Base-by-base conservation (phyloP, 2,329 filamentous ascomycete genomes). In the Ceratocystiopsis brevicomis region DNA sequence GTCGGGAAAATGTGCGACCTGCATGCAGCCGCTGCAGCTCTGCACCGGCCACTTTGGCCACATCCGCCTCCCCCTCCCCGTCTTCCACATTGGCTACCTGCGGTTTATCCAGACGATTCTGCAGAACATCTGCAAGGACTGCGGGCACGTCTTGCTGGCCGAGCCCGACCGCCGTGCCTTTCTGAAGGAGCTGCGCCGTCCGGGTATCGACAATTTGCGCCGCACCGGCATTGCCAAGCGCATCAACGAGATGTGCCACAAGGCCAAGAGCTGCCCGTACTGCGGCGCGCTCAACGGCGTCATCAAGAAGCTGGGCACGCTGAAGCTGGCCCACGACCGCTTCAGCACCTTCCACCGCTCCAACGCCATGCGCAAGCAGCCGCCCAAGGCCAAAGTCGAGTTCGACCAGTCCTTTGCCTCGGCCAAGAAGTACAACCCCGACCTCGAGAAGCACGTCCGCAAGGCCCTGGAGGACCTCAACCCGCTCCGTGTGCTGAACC, bases 21-120 rank as follows among this genome's bases (percentile, higher is more conserved):
- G 90, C 57, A 76, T 82, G 40, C 76, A 87, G 55, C 71, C 76
- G 15, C 67, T 96, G 30, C 74, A 85, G 53, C 76, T 80, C 50
- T 98, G 90, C 60, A 90, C 85, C 52, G 90, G 90, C 13, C 90
- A 98, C 60, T 98, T 96, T 56, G 90, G 90, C 39, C 81, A 95
- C 61, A 81, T 98, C 53, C 78, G 83, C 54, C 73, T 98, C 14
- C 84, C 88, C 1, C 67, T 98, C 42, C 90, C 90, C 4, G 85
- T 81, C 38, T 96, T 96, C 56, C 90, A 98, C 57, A 86, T 96
- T 50, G 90, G 90, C 35, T 98, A 95, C 57, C 73, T 98, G 53
- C 90, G 86, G 57, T 86, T 92, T 58, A 85, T 90, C 50, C 88
- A 93, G 56, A 79, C 78, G 38, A 87, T 94, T 44, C 69, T 98